phyloP scores from a whole-genome alignment of 352 stramenopile species.

The Hyphochytrium catenoides region DNA sequence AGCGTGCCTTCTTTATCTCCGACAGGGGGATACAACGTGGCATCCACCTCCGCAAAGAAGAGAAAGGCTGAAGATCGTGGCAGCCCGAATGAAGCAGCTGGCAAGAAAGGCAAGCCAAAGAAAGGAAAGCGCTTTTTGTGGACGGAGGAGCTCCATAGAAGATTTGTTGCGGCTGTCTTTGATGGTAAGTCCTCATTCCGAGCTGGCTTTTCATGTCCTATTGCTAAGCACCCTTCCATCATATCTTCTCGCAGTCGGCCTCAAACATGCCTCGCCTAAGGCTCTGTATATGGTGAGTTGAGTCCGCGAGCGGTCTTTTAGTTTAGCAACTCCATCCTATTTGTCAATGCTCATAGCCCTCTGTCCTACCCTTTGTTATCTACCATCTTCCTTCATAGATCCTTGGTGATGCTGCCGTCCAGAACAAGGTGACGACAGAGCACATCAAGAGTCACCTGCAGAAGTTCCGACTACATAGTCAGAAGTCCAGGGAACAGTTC shows the following conservation, averaged over 20 bases:
- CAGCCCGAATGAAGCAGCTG: too few species aligned
- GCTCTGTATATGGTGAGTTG: conserved; percentile 29
- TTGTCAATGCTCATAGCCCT: not conserved
- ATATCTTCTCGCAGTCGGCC: conserved; percentile 20
- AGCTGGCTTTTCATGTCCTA: not conserved
- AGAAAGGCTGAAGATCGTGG: too few species aligned
- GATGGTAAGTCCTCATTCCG: conserved; percentile 20
- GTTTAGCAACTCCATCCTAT: too few species aligned
- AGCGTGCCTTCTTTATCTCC: too few species aligned
- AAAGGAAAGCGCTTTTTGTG: conserved; percentile 65
- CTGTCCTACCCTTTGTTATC: not conserved
- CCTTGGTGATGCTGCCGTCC: conserved; percentile 28
- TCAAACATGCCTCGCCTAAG: conserved; percentile 63
- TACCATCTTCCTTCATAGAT: conserved; percentile 15
- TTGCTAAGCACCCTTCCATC: not conserved
- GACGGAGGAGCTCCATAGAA: conserved; percentile 56
- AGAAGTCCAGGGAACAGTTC: conserved; percentile 51
- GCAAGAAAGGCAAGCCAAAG: too few species aligned
- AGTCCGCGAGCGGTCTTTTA: too few species aligned
- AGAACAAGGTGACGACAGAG: conserved; percentile 41
- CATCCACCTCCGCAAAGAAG: too few species aligned
- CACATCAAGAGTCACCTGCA: conserved; percentile 64
- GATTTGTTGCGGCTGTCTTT: conserved; percentile 63
- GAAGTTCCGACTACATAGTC: conserved; percentile 65
- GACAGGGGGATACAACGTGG: too few species aligned